Conservation (phyloP, 306 rosid genomes). For the Macrotyloma uniflorum region DNA sequence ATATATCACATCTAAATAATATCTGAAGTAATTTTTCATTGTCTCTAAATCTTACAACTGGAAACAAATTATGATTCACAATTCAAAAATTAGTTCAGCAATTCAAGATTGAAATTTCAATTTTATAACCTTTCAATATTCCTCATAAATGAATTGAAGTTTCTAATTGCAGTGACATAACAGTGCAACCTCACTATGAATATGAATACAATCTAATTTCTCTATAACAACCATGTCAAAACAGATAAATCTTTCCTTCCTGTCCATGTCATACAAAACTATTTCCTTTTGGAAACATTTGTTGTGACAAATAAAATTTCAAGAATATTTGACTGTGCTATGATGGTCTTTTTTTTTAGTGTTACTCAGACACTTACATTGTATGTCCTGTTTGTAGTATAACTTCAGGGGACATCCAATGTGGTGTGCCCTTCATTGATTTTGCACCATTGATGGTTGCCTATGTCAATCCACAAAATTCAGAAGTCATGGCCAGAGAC, state of each 20-base stretch:
- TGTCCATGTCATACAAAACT: not conserved
- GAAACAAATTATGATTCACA: not conserved
- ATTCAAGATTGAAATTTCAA: not conserved
- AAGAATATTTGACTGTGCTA: not conserved
- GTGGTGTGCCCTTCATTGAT: conserved; percentile 97
- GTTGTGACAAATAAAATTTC: conserved; percentile 15
- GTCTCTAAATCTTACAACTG: not conserved
- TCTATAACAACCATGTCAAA: conserved; percentile 11
- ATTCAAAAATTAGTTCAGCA: not conserved
- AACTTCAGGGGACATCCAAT: conserved; percentile 99
- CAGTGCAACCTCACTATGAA: not conserved
- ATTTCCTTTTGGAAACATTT: not conserved
- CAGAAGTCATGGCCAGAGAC: not conserved
- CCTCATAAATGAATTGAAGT: not conserved
- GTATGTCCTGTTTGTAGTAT: conserved; percentile 95
- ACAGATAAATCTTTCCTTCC: conserved; percentile 6
- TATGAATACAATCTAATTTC: conserved; percentile 3
- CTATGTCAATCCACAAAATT: conserved; percentile 50
- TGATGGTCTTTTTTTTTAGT: not conserved
- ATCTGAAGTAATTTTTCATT: not conserved
- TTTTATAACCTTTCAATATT: not conserved
- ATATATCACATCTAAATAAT: not conserved
- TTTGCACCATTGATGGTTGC: conserved; percentile 91
- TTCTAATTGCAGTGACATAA: not conserved
- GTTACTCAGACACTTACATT: conserved; percentile 61